Base-by-base conservation (phyloP, 108 stramenopile genomes). In the Nannochloropsis salina region DNA sequence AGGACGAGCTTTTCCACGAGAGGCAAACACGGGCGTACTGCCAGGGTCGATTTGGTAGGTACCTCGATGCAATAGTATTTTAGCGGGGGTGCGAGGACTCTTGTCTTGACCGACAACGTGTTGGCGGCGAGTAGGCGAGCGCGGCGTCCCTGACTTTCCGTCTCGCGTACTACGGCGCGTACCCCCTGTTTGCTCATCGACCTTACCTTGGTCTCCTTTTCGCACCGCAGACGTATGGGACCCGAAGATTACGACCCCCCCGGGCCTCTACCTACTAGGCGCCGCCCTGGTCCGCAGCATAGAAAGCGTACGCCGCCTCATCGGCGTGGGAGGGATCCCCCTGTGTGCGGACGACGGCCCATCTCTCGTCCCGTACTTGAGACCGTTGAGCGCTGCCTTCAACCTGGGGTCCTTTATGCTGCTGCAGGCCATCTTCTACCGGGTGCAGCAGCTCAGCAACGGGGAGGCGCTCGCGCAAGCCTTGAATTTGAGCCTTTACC, bases 1-100 rank as follows among this genome's bases (percentile, higher is more conserved):
- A 85, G 88, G 88, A 89, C 43, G 88, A 89, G 79, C 41, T 80
- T 15, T 89, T 89, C 44, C 88, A 89, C 85, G 85, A 83, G 21
- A 61, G 82, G 44, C 88, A 89, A 79, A 45, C 88, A 8, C 42
- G 82, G 79, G 61, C 51, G 22, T 89, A 85, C 44, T 89, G 88
- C 44, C n/a, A 82, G 9, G 88, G 88, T 11, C 12, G 83, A 4
- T 89, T 84, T 44, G 82, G 85, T 85, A 85, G 15, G 41, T 84
- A 20, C 9, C n/a, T 21, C 12, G 6, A 79, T 10, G 0, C 44
- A 6, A 1, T 31, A 31, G 1, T 31, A 31, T 31, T 31, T 31
- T 31, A 31, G 31, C 31, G 31, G 31, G 31, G 1, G 31, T 31
- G 31, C 31, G 31, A 31, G 31, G 31, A 0, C 31, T 31, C 31